These are phyloP conservation scores for Puccinia triticina DNA, from an alignment of 1,284 basidiomycete genomes.

Conservation along the genomic window DNA sequence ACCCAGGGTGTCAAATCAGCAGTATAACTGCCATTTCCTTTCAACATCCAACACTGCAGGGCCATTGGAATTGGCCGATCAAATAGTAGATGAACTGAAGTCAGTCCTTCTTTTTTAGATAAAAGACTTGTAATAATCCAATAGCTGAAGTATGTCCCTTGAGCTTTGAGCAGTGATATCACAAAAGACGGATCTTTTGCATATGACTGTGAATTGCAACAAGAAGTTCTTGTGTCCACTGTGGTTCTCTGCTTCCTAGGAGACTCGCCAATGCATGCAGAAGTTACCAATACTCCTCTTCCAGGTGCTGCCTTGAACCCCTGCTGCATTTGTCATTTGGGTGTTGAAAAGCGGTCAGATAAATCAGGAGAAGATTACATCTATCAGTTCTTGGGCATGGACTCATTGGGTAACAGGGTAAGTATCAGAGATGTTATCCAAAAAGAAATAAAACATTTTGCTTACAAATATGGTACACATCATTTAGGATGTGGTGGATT, in stretches of 20 bases:
- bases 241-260: not conserved
- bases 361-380: not conserved
- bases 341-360: too few relatives aligned
- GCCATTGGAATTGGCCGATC: constrained; percentile 62
- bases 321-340: not conserved
- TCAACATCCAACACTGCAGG: constrained; percentile 55
- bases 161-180: too few relatives aligned
- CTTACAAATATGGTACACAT: too few relatives aligned
- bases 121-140: too few relatives aligned
- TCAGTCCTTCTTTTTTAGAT: constrained; percentile 50
- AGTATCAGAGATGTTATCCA: too few relatives aligned
- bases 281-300: not conserved
- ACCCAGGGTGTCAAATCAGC: constrained; percentile 32
- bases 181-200: not conserved
- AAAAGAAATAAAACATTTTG: too few relatives aligned
- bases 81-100: constrained; percentile 59
- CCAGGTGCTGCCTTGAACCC: not conserved
- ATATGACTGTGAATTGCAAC: not conserved
- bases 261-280: not conserved
- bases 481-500: too few relatives aligned
- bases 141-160: too few relatives aligned
- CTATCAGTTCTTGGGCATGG: not conserved
- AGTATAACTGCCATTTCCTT: constrained; percentile 30
- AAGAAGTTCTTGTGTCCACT: not conserved
- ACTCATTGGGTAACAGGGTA: not conserved